Evolutionary conservation across 257 asterid genomes (phyloP).

Genomic region (Solanum ossicruentum): DNA sequence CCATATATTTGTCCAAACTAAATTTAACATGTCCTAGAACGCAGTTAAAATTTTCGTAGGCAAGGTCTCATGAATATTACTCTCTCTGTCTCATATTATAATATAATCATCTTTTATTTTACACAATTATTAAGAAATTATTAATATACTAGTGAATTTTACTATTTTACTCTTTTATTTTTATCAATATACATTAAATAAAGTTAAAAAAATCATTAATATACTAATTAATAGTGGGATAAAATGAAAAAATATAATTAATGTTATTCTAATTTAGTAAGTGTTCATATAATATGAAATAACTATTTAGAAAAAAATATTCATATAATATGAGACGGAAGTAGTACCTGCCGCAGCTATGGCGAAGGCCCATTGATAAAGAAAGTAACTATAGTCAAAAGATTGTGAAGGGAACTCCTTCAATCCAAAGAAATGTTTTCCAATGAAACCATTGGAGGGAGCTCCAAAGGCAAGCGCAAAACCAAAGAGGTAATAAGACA

Average conservation of each 20-base stretch:
- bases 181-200: no score
- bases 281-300: no score
- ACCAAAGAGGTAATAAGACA: constrained; percentile 80
- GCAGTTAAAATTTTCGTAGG: neutral
- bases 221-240: no score
- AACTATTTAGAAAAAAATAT: no score
- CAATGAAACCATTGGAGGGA: constrained; percentile 84
- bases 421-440: constrained; percentile 61
- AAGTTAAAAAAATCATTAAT: no score
- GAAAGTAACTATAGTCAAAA: constrained; percentile 48
- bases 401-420: constrained; percentile 31
- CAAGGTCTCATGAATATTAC: neutral
- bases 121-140: no score
- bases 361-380: constrained; percentile 93
- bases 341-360: constrained; percentile 72
- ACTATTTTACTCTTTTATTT: no score
- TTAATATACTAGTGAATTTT: no score
- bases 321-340: no score
- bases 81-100: neutral
- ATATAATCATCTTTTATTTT: no score
- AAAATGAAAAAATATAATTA: no score
- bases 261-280: no score
- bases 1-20: neutral
- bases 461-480: constrained; percentile 81
- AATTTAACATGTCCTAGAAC: neutral